Evolutionary conservation across 2,329 filamentous ascomycete species (phyloP).

Genomic region (Alternaria consortialis): DNA sequence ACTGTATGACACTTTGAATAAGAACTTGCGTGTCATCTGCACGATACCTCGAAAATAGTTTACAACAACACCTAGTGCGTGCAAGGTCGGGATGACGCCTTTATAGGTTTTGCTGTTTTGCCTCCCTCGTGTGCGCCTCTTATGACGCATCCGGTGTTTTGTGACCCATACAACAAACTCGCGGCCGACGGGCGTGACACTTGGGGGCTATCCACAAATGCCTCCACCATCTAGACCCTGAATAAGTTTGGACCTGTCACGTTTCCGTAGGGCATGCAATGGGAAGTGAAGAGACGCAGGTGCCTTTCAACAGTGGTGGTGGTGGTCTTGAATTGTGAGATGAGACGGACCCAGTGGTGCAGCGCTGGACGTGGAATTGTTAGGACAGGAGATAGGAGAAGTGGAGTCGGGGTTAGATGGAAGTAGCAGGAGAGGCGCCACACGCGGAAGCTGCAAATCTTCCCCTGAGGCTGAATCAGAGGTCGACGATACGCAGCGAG

Average conservation of each 20-base stretch:
- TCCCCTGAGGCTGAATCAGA: constrained; percentile 2
- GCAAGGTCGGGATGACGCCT: not conserved
- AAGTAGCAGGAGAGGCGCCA: constrained; percentile 6
- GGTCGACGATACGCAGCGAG: not conserved
- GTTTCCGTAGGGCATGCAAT: not conserved
- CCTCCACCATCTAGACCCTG: not conserved
- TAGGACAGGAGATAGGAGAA: constrained; percentile 10
- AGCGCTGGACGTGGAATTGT: not conserved
- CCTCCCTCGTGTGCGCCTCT: not conserved
- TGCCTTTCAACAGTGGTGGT: not conserved
- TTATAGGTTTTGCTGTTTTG: not conserved
- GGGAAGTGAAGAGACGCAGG: not conserved
- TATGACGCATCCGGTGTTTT: constrained; percentile 2
- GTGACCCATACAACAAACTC: not conserved
- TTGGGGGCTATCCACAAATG: not conserved
- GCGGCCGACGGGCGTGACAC: not conserved
- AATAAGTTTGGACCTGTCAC: not conserved
- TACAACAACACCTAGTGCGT: not conserved
- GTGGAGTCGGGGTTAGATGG: constrained; percentile 5
- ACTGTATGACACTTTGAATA: not conserved
- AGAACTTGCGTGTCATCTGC: not conserved
- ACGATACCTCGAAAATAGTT: not conserved
- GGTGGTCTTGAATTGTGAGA: not conserved
- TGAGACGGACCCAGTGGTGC: not conserved
- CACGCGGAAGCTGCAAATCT: not conserved